Percentiles rank a stretch among this genome's conserved stretches.
Conservation (phyloP, 495 filamentous ascomycete genomes). For the Xylaria sp. region DNA sequence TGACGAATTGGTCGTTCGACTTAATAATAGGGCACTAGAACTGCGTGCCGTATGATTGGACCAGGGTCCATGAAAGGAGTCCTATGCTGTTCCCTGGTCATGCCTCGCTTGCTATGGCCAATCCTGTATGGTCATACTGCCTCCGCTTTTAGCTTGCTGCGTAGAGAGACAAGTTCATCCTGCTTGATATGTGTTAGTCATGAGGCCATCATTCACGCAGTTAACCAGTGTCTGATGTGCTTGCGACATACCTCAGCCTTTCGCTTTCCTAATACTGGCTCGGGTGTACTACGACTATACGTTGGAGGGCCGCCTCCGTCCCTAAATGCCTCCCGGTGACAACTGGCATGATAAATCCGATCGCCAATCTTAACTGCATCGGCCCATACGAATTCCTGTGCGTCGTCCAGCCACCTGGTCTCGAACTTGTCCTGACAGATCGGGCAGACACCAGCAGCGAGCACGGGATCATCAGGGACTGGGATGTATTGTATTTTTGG, state of each 20-base stretch:
- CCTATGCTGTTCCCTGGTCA: neutral
- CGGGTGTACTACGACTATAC: constrained; percentile 62
- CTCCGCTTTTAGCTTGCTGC: constrained; percentile 40
- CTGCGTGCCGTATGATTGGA: neutral
- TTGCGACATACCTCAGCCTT: constrained; percentile 70
- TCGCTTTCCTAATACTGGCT: constrained; percentile 75
- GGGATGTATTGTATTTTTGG: constrained; percentile 77
- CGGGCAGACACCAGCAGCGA: constrained; percentile 77
- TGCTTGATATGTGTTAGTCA: constrained; percentile 40
- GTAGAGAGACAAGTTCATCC: constrained; percentile 39
- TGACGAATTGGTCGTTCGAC: neutral
- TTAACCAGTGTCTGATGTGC: neutral
- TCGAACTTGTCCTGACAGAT: constrained; percentile 97
- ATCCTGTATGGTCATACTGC: constrained; percentile 7
- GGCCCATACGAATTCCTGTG: constrained; percentile 96
- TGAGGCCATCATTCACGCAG: neutral
- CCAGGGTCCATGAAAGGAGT: too few species aligned
- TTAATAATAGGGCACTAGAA: neutral
- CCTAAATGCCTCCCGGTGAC: constrained; percentile 82
- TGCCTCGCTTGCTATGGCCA: constrained; percentile 1
- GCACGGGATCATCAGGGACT: constrained; percentile 77
- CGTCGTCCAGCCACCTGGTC: constrained; percentile 85
- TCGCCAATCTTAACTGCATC: constrained; percentile 81
- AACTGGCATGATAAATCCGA: constrained; percentile 88
- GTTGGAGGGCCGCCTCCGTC: constrained; percentile 58